Percentiles rank a stretch among this genome's conserved stretches.
Conservation (phyloP, 2,329 filamentous ascomycete species). For the Endocalyx cinctus region DNA sequence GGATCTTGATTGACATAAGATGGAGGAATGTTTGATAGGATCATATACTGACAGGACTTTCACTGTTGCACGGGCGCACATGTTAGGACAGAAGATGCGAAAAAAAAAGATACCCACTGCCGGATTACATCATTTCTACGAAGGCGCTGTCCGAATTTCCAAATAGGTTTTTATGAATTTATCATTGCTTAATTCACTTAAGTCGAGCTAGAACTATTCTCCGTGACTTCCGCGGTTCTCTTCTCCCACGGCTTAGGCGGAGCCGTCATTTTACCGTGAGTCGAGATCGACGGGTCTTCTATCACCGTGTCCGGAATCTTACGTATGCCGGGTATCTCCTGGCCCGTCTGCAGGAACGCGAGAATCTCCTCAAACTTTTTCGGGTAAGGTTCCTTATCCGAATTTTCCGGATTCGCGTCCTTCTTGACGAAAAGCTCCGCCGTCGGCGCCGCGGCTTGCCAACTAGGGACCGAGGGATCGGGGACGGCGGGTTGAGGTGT, state of each 20-base stretch:
- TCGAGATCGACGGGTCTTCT: slow-evolving; percentile 46
- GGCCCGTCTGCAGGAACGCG: slow-evolving; percentile 65
- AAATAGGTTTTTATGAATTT: too few species aligned
- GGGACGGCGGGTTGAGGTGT: slow-evolving; percentile 1
- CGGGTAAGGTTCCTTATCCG: slow-evolving; percentile 55
- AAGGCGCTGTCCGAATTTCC: too few species aligned
- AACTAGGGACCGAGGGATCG: slow-evolving; percentile 21
- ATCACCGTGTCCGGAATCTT: slow-evolving; percentile 69
- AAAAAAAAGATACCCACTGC: too few species aligned
- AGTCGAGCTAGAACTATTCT: too few species aligned
- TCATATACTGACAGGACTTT: too few species aligned
- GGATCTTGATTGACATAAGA: too few species aligned
- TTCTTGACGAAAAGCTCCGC: slow-evolving; percentile 26
- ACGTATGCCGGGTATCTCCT: slow-evolving; percentile 70
- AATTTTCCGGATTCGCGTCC: slow-evolving; percentile 9
- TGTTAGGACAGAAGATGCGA: too few species aligned
- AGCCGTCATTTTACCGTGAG: slow-evolving; percentile 21
- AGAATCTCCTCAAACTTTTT: slow-evolving; percentile 72
- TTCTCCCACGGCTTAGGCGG: slow-evolving; percentile 63
- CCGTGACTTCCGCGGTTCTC: too few species aligned
- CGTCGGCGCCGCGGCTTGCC: slow-evolving; percentile 27
- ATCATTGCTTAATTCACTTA: too few species aligned
- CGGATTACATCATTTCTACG: too few species aligned
- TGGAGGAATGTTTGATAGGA: too few species aligned
- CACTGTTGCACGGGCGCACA: too few species aligned